Evolutionary conservation across 352 stramenopile species (phyloP), one percentile per base, ranked within the genome.

Genomic region (Thalassiosira exigua): DNA sequence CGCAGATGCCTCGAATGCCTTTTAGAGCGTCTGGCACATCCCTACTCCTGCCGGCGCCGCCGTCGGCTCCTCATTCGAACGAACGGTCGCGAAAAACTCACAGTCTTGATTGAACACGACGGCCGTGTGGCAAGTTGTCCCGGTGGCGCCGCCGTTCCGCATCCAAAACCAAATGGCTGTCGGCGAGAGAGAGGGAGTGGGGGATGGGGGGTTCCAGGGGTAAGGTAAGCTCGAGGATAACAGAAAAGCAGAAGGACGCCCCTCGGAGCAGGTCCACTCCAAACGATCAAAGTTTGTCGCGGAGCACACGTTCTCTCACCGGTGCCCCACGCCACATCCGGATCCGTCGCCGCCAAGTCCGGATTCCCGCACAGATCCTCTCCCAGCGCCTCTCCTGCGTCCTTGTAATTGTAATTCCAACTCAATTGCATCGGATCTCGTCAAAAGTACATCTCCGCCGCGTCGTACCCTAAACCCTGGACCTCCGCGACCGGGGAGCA

Each of bases 321-420:
- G 44, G 52, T 59, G 4, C 21, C 12, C 48, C 36, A 69, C 21
- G 32, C 52, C 30, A 56, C n/a, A 36, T 9, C 29, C 17, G 41
- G 27, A 44, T 83, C 51, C 1, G 60, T 78, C 3, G 67, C 75
- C 27, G 74, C 65, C 3, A 74, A 33, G 21, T 83, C 75, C 36
- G 75, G 75, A 3, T 67, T 32, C 0, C 42, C 27, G 30, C 75
- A 83, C 2, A 83, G 48, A 57, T 64, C 53, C n/a, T 51, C 39
- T 2, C 26, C n/a, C 36, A 83, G 42, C 4, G 53, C 66, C 7
- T 36, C 22, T 1, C 57, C 44, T 5, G 61, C 60, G 44, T 74
- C 41, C 27, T 74, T 69, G 32, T 83, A 83, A 30, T 83, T 83
- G 60, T 83, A 83, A 44, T 78, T 83, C 75, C 75, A 83, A 44